Conservation (phyloP, 352 stramenopile species). For the Pythium aristosporum region DNA sequence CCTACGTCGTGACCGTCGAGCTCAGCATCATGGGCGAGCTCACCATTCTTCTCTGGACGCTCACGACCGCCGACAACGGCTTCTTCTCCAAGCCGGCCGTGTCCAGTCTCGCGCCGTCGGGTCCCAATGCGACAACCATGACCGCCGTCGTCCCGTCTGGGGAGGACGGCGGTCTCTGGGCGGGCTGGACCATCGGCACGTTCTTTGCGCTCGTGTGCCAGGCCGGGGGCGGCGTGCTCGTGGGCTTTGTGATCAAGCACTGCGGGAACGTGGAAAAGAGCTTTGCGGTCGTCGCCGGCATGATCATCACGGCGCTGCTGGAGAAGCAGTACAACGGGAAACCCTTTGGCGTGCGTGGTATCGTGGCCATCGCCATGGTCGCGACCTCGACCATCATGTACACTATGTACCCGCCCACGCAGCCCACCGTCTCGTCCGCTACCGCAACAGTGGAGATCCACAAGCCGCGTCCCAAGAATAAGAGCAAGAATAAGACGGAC, state of each 20-base stretch:
- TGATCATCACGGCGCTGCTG: constrained; percentile 74
- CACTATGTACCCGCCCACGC: constrained; percentile 58
- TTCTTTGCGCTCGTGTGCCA: constrained; percentile 70
- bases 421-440: neutral
- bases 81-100: constrained; percentile 24
- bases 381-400: constrained; percentile 65
- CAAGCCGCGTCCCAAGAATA: neutral
- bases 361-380: constrained; percentile 63
- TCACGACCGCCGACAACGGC: constrained; percentile 37
- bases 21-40: constrained; percentile 68
- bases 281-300: constrained; percentile 78
- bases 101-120: neutral
- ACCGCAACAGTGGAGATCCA: neutral
- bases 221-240: constrained; percentile 63
- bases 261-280: constrained; percentile 85
- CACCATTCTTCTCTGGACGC: constrained; percentile 52
- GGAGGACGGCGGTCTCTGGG: constrained; percentile 38
- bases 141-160: constrained; percentile 9
- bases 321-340: constrained; percentile 73
- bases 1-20: constrained; percentile 83
- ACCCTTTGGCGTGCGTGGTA: constrained; percentile 54
- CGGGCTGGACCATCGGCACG: constrained; percentile 69
- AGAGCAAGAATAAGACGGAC: constrained; percentile 3
- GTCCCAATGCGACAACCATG: neutral
- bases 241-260: constrained; percentile 85